A percentile compares a stretch with the other conserved stretches of the same genome.
phyloP scores from a whole-genome alignment of 345 rosid genomes.

The Adansonia digitata region DNA sequence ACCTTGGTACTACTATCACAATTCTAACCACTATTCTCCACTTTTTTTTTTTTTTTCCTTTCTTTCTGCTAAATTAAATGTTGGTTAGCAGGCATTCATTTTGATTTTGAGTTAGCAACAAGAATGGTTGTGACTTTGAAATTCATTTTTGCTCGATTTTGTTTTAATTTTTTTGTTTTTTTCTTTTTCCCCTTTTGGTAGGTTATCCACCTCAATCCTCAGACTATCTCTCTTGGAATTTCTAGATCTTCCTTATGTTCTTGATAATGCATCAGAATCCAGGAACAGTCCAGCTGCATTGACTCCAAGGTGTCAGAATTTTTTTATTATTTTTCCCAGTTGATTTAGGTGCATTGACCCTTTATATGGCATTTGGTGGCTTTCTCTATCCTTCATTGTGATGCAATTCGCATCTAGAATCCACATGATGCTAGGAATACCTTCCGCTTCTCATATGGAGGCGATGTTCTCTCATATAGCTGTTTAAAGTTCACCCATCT shows the following conservation, averaged over 20 bases:
- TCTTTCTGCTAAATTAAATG: neutral
- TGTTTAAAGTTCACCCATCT: neutral
- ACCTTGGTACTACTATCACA: neutral
- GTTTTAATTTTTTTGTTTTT: neutral
- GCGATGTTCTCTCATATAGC: neutral
- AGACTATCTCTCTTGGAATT: conserved; percentile 70
- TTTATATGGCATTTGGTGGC: neutral
- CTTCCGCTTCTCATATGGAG: neutral
- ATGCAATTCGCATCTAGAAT: neutral
- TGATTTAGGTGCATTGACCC: neutral
- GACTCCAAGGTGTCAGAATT: conserved; percentile 39
- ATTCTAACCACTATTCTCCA: neutral
- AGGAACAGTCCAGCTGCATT: conserved; percentile 28
- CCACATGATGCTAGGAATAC: neutral
- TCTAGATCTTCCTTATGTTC: conserved; percentile 78
- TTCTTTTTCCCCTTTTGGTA: too few species aligned
- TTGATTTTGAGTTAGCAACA: neutral
- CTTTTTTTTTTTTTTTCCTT: neutral
- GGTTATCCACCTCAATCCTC: conserved; percentile 64
- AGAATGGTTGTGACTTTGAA: neutral
- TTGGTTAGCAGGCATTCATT: neutral
- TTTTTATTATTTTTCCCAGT: neutral
- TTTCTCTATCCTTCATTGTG: neutral
- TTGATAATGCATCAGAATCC: conserved; percentile 46
- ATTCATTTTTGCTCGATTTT: neutral